phyloP scores from a whole-genome alignment of 1,284 basidiomycete species.

The Polyporus tsugae region DNA sequence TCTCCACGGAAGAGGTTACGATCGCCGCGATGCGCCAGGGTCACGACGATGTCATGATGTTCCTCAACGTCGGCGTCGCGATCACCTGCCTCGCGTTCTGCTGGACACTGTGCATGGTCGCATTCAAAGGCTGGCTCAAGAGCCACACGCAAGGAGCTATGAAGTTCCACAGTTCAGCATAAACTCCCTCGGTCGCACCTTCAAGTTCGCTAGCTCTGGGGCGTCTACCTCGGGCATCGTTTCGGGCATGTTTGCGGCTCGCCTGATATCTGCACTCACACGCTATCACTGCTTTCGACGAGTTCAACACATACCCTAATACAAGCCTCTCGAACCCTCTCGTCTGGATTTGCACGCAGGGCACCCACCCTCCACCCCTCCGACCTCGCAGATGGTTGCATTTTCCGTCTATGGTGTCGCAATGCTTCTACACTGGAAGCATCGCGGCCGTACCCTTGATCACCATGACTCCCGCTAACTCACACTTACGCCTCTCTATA shows the following conservation, averaged over 20 bases:
- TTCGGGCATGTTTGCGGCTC: neutral
- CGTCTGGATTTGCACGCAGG: conserved; percentile 1
- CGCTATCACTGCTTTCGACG: neutral
- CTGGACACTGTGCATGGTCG: conserved; percentile 78
- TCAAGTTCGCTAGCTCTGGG: neutral
- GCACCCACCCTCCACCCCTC: neutral
- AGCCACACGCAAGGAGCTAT: conserved; percentile 52
- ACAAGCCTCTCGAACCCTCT: neutral
- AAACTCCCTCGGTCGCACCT: conserved; percentile 7
- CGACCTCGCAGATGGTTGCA: neutral
- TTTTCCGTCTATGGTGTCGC: neutral
- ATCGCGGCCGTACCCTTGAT: neutral
- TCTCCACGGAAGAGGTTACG: conserved; percentile 91
- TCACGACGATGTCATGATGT: conserved; percentile 92
- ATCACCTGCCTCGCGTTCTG: conserved; percentile 85
- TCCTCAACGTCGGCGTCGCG: conserved; percentile 82
- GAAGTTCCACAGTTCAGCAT: conserved; percentile 56
- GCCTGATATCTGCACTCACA: neutral
- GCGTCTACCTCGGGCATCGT: neutral
- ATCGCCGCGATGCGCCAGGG: conserved; percentile 93
- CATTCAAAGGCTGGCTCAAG: conserved; percentile 82
- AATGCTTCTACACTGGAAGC: neutral
- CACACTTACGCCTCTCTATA: neutral
- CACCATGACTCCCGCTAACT: neutral
- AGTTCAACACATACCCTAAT: conserved; percentile 9